Percentiles rank a stretch among this genome's conserved stretches.
Conservation (phyloP, 305 asterid species). For the Solanum hybrid region DNA sequence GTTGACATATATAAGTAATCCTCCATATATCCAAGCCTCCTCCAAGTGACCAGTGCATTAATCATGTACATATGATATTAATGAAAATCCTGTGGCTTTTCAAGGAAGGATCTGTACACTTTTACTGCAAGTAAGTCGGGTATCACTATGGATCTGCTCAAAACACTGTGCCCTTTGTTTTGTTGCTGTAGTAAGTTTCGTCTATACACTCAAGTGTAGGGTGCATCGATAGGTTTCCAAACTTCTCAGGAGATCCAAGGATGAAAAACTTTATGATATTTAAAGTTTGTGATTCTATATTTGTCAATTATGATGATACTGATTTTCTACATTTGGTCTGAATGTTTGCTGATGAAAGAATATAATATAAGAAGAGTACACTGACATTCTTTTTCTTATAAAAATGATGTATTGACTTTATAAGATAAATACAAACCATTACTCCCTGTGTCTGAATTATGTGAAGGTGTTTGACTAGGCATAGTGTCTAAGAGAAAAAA, state of each 20-base stretch:
- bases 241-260: constrained; percentile 35
- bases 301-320: neutral
- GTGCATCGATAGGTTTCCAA: constrained; percentile 48
- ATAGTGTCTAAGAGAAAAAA: neutral
- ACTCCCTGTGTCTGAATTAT: too few relatives aligned
- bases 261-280: neutral
- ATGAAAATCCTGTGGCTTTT: neutral
- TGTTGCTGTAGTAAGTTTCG: constrained; percentile 52
- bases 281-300: neutral
- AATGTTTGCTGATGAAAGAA: neutral
- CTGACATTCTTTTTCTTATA: too few relatives aligned
- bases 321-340: neutral
- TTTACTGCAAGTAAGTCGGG: constrained; percentile 36
- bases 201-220: constrained; percentile 64
- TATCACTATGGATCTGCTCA: constrained; percentile 45
- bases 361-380: neutral
- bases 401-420: neutral
- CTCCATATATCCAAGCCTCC: neutral
- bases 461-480: neutral
- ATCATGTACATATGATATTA: neutral
- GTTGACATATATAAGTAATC: neutral
- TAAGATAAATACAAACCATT: neutral
- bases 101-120: neutral
- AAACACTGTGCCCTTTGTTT: constrained; percentile 62
- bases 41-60: neutral